A percentile compares a stretch with the other conserved stretches of the same genome.
Evolutionary conservation across 2,329 filamentous ascomycete genomes (phyloP).

Genomic region (Botryotinia globosa): DNA sequence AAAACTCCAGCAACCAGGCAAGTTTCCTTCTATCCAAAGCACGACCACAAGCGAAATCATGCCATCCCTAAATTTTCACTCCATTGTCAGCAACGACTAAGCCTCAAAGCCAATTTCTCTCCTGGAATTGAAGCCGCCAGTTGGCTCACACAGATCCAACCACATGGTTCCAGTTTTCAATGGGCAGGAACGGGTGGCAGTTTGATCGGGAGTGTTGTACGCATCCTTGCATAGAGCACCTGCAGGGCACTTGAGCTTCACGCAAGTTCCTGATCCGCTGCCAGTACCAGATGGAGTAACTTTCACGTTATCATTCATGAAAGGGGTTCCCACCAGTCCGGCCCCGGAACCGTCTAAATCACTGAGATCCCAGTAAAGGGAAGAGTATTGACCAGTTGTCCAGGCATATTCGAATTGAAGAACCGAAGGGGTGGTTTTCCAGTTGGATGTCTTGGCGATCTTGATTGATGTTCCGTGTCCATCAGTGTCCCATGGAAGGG

Average conservation of each 20-base stretch:
- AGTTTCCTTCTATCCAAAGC: not conserved
- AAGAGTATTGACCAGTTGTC: slow-evolving; percentile 11
- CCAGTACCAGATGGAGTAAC: slow-evolving; percentile 16
- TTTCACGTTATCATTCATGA: slow-evolving; percentile 18
- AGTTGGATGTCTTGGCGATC: slow-evolving; percentile 18
- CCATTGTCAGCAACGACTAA: not conserved
- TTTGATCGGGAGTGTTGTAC: slow-evolving; percentile 16
- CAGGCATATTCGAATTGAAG: slow-evolving; percentile 21
- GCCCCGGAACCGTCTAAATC: slow-evolving; percentile 18
- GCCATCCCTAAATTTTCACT: not conserved
- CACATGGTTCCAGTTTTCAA: slow-evolving; percentile 14
- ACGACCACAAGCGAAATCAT: not conserved
- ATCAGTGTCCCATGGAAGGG: slow-evolving; percentile 13
- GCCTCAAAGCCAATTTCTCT: slow-evolving; percentile 14
- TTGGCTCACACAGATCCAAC: slow-evolving; percentile 19
- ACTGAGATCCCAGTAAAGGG: slow-evolving; percentile 21
- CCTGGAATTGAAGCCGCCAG: not conserved
- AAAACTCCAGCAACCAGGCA: slow-evolving; percentile 6
- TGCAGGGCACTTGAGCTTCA: slow-evolving; percentile 13
- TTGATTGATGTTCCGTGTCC: slow-evolving; percentile 17
- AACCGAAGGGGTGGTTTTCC: slow-evolving; percentile 11
- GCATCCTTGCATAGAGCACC: slow-evolving; percentile 18
- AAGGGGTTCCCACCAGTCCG: slow-evolving; percentile 20
- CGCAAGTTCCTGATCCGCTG: slow-evolving; percentile 13
- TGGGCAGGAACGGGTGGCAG: slow-evolving; percentile 11